These are phyloP conservation scores for Setaria italica DNA, from an alignment of 202 grass and related monocot genomes.

Conservation along the genomic window DNA sequence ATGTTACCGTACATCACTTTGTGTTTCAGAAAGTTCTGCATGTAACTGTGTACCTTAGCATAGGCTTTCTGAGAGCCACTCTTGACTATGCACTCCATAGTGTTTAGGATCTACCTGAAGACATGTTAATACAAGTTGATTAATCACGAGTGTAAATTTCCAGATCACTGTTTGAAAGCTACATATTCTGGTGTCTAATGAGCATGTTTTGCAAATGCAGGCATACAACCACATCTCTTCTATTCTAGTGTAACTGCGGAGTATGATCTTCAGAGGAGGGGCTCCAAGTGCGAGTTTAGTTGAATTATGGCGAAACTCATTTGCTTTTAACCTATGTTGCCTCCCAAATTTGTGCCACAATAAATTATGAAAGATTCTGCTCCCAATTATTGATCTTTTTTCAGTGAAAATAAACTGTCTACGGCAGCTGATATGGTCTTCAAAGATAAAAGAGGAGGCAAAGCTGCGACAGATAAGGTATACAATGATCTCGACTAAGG, in stretches of 20 bases:
- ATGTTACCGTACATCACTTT: slow-evolving; percentile 36
- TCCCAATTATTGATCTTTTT: slow-evolving; percentile 22
- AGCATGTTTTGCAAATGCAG: slow-evolving; percentile 36
- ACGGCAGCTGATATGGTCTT: slow-evolving; percentile 18
- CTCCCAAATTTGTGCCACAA: slow-evolving; percentile 37
- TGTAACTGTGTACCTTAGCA: slow-evolving; percentile 1
- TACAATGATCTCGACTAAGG: slow-evolving; percentile 48
- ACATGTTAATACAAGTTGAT: slow-evolving; percentile 28
- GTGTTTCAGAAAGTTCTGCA: slow-evolving; percentile 29
- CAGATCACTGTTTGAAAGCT: slow-evolving; percentile 17
- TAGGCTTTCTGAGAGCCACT: slow-evolving; percentile 17
- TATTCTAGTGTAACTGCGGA: slow-evolving; percentile 17
- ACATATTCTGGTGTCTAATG: slow-evolving; percentile 8
- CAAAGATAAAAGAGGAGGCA: slow-evolving; percentile 38
- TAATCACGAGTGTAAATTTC: slow-evolving; percentile 33
- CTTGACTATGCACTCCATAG: not conserved
- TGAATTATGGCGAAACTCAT: slow-evolving; percentile 35
- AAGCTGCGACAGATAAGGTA: slow-evolving; percentile 37
- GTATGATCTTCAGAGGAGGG: slow-evolving; percentile 25
- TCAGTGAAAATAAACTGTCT: slow-evolving; percentile 5
- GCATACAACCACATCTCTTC: slow-evolving; percentile 21
- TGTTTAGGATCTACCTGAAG: not conserved
- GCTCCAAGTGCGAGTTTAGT: slow-evolving; percentile 18
- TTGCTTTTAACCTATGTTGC: slow-evolving; percentile 17
- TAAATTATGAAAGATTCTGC: slow-evolving; percentile 38